phyloP scores from a whole-genome alignment of 345 rosid genomes.

The Clarkia xantiana region DNA sequence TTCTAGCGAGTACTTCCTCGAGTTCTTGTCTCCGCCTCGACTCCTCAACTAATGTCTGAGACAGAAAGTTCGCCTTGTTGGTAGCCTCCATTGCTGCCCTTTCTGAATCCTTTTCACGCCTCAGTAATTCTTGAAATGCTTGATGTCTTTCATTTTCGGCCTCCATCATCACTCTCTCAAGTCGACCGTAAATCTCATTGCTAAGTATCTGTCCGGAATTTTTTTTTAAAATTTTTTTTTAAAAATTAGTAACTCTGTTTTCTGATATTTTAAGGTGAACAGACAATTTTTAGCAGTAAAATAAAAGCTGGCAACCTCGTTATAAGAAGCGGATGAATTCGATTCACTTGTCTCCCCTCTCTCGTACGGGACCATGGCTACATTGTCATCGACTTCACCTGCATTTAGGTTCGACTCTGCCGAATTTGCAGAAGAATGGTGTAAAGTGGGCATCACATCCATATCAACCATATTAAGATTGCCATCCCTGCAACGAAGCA shows the following conservation, averaged over 20 bases:
- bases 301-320: background rate
- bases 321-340: background rate
- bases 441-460: background rate
- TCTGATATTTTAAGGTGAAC: too few relatives aligned
- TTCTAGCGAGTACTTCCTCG: conserved; percentile 16
- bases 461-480: conserved; percentile 1
- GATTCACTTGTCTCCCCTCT: conserved; percentile 4
- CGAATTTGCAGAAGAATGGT: background rate
- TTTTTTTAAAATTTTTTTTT: too few relatives aligned
- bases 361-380: conserved; percentile 1
- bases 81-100: conserved; percentile 52
- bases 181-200: conserved; percentile 33
- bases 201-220: background rate
- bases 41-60: background rate
- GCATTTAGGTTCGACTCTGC: conserved; percentile 4
- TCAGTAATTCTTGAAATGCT: conserved; percentile 38
- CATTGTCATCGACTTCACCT: background rate
- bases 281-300: too few relatives aligned
- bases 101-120: conserved; percentile 43
- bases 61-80: conserved; percentile 33
- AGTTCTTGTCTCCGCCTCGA: conserved; percentile 14
- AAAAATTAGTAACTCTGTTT: too few relatives aligned
- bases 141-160: conserved; percentile 40
- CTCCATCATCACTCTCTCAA: conserved; percentile 34
- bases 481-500: conserved; percentile 10